Evolutionary conservation across 768 basidiomycete genomes (phyloP), one percentile per base, ranked within the genome.

Genomic region (Mrakia hoshinonis): DNA sequence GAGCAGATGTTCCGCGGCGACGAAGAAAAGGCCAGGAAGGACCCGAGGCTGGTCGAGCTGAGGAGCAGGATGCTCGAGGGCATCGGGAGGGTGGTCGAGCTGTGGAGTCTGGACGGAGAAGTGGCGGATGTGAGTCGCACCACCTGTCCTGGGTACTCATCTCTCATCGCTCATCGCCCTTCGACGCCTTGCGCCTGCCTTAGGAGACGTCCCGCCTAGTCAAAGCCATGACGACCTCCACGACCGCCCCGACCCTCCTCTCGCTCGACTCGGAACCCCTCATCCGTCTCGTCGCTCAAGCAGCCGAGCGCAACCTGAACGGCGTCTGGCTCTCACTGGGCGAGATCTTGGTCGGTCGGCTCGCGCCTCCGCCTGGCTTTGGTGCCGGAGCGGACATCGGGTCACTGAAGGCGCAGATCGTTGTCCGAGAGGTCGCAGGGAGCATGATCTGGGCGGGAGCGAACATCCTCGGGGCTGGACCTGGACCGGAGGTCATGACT

Each of bases 171-270:
- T 65, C n/a, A 20, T 34, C 24, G 20, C n/a, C n/a, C n/a, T 18
- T 6, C 58, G 15, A n/a, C 39, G 36, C 54, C 34, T 24, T 52
- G 43, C 46, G 13, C 26, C 31, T 67, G 13, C 58, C 15, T 26
- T 64, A 92, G 91, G 86, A 87, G 6, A 79, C 91, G 73, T 91
- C 89, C 81, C 87, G 91, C 74, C 81, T 95, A 46, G 84, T 93
- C 81, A 91, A 89, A 73, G 88, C 90, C 0, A 89, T 94, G 69
- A 92, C 93, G 0, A 86, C 87, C 2, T 83, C 94, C 38, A 89
- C 90, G 0, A 82, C 84, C 3, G 90, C 92, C 68, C 74, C 74
- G 20, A 95, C 91, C 0, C 78, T 96, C 20, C 82, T 96, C 11
- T 89, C 91, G 0, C 83, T 96, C 0, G 86, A 90, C 2, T 85